Evolutionary conservation across 108 stramenopile species (phyloP).

Genomic region (Nitzschia sp.): DNA sequence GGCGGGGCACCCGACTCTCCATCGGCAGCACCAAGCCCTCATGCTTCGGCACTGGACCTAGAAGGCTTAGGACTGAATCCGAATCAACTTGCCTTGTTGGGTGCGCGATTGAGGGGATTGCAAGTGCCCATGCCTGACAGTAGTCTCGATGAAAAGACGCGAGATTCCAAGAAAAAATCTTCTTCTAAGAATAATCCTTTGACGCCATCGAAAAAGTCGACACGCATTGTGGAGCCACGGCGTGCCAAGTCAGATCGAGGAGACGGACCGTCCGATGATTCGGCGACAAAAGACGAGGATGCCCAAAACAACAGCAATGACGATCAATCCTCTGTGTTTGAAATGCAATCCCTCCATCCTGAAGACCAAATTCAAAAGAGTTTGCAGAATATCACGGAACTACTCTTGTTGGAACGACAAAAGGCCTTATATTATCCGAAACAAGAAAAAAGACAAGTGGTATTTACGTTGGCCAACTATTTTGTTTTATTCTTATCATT

Average conservation of each 20-base stretch:
- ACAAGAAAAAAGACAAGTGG: constrained; percentile 78
- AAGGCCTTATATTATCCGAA: constrained; percentile 5
- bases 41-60: constrained; percentile 35
- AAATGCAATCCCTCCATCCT: constrained; percentile 38
- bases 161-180: not conserved
- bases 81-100: constrained; percentile 31
- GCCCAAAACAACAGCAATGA: constrained; percentile 1
- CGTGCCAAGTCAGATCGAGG: constrained; percentile 2
- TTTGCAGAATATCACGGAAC: constrained; percentile 48
- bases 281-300: not conserved
- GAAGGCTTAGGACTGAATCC: constrained; percentile 30
- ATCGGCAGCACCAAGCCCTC: constrained; percentile 78
- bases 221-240: not conserved
- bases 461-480: constrained; percentile 78
- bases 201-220: not conserved
- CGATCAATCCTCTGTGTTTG: constrained; percentile 30
- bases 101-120: constrained; percentile 26
- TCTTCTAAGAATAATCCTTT: not conserved
- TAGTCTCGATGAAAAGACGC: not conserved
- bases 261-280: not conserved
- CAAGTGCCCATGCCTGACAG: constrained; percentile 3
- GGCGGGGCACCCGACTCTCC: constrained; percentile 71
- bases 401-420: constrained; percentile 24
- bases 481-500: constrained; percentile 78
- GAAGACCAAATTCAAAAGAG: constrained; percentile 49